Base-by-base conservation (phyloP, 345 rosid genomes). In the Rhizophora apiculata region DNA sequence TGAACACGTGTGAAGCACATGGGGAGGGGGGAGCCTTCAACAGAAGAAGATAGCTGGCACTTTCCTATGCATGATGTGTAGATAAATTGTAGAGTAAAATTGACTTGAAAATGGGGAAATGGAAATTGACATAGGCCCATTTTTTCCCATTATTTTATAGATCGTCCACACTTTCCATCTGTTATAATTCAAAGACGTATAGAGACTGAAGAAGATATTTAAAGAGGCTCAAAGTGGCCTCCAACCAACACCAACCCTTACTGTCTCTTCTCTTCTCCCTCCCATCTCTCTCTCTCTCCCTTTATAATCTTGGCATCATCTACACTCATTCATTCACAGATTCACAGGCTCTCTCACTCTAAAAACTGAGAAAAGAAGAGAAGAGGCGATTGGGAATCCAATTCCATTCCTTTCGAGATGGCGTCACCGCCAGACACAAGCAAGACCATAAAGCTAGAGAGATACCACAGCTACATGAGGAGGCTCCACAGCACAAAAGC, bases 401-500 rank as follows among this genome's bases (percentile, higher is more conserved):
- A 43, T 43, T 13, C 49, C 49, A 43, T 2, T 43, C 18, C 16
- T 43, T 15, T 43, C 15, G 18, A 43, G 82, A 90, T 90, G 89
- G 88, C 87, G 15, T 64, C 89, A 0, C 84, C 95, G 0, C 83
- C 90, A 6, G 97, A 91, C 78, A 87, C 92, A 13, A 84, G 97
- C 86, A 94, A 94, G 76, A 91, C 95, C 62, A 75, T 88, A 16
- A 94, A 94, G 84, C 71, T 91, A 8, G 98, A 94, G 77, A 83
- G 97, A 34, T 94, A 89, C 88, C 87, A 94, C 73, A 94, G 92
- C 77, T 94, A 94, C 72, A 63, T 94, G 72, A 85, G 96, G 3
- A 78, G 82, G 57, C 77, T 94, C 27, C 91, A 89, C 69, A 85
- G 86, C 72, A 89, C 97, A 5, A 91, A 86, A 69, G 71, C 87